Conservation (phyloP, 768 basidiomycete genomes). For the Leccinum longicurvipes region DNA sequence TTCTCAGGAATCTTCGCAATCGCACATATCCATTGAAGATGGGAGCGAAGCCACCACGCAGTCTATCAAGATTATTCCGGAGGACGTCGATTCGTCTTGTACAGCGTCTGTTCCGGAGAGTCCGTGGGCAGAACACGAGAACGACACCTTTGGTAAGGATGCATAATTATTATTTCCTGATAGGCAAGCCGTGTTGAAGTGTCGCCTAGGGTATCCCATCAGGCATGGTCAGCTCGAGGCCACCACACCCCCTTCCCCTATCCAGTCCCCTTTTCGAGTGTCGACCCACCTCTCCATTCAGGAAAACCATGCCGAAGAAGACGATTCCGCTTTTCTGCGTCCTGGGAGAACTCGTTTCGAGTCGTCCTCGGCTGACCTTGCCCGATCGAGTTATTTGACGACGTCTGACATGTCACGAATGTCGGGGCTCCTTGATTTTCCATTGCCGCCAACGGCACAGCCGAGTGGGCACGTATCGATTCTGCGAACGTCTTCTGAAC, state of each 20-base stretch:
- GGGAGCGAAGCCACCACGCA: conserved; percentile 2
- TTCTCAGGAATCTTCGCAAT: conserved; percentile 11
- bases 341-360: conserved; percentile 22
- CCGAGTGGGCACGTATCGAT: conserved; percentile 36
- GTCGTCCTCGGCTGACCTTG: conserved; percentile 28
- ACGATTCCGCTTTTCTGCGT: conserved; percentile 3
- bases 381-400: conserved; percentile 61
- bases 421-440: conserved; percentile 73
- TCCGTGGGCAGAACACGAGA: conserved; percentile 14
- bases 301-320: conserved; percentile 3
- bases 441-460: conserved; percentile 48
- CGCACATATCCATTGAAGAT: conserved; percentile 6
- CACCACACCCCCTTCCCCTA: conserved; percentile 7
- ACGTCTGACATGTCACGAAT: conserved; percentile 58
- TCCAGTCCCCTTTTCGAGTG: conserved; percentile 9
- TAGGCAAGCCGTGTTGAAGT: background rate
- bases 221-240: conserved; percentile 19
- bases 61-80: conserved; percentile 12
- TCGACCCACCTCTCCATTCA: conserved; percentile 26
- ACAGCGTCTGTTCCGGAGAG: conserved; percentile 19
- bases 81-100: conserved; percentile 26
- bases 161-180: background rate
- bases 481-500: conserved; percentile 45
- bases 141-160: conserved; percentile 31
- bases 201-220: conserved; percentile 21